Conservation (phyloP, 1,139 yeast genomes). For the Debaryomyces udenii region DNA sequence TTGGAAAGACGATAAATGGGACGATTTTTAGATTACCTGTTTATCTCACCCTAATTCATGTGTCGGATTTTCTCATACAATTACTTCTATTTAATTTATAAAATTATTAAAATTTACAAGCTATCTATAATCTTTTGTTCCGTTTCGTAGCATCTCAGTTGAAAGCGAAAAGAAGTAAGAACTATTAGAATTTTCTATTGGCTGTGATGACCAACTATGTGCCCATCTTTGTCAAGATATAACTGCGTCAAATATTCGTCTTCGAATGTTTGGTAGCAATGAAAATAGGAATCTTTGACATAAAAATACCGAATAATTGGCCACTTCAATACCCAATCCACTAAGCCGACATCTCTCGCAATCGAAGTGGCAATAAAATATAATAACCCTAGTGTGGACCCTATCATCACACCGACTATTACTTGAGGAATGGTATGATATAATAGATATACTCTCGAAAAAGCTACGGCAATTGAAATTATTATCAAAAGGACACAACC, state of each 20-base stretch:
- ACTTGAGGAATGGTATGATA: conserved; percentile 82
- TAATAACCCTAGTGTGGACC: conserved; percentile 56
- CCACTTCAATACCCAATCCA: conserved; percentile 61
- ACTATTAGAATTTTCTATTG: neutral
- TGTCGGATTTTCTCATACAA: too few relatives aligned
- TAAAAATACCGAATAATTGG: conserved; percentile 45
- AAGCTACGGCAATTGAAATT: conserved; percentile 57
- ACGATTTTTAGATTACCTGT: conserved; percentile 34
- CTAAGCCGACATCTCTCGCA: conserved; percentile 59
- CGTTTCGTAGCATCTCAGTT: too few relatives aligned
- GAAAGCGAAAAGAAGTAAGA: too few relatives aligned
- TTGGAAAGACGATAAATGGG: conserved; percentile 44
- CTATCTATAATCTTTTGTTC: too few relatives aligned
- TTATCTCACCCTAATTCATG: too few relatives aligned
- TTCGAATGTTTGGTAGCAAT: conserved; percentile 40
- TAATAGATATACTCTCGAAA: conserved; percentile 74
- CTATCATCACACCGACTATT: conserved; percentile 68
- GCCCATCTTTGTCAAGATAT: conserved; percentile 8
- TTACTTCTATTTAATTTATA: neutral
- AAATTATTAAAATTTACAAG: neutral
- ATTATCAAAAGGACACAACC: conserved; percentile 26
- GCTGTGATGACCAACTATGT: neutral
- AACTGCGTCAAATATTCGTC: conserved; percentile 35
- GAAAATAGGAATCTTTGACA: conserved; percentile 61
- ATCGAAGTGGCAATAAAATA: conserved; percentile 60